phyloP scores from a whole-genome alignment of 2,329 filamentous ascomycete genomes.

The Ophiostoma perfectum region DNA sequence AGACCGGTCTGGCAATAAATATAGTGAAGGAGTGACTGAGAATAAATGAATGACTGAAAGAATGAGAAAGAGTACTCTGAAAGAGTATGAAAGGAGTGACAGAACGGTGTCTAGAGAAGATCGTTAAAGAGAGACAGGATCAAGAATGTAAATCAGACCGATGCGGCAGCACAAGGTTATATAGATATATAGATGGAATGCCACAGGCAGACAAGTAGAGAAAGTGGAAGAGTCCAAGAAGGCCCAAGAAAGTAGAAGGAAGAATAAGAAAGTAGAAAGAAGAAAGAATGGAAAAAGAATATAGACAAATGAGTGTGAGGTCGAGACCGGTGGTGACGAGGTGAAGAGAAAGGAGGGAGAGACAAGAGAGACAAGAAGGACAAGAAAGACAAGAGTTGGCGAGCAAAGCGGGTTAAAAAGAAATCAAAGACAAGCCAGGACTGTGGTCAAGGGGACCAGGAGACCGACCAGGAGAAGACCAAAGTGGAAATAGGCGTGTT shows the following conservation, averaged over 20 bases:
- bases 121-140: constrained; percentile 10
- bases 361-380: background rate
- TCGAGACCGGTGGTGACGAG: background rate
- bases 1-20: constrained; percentile 9
- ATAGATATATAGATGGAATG: background rate
- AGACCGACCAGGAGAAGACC: no score
- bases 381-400: constrained; percentile 8
- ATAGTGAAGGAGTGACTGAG: constrained; percentile 1
- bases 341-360: constrained; percentile 3
- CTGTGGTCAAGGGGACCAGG: no score
- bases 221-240: background rate
- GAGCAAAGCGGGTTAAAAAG: constrained; percentile 12
- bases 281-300: background rate
- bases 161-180: constrained; percentile 9
- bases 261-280: background rate
- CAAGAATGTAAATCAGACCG: background rate
- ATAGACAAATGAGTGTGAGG: background rate
- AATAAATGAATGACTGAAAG: background rate
- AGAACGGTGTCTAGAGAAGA: constrained; percentile 4
- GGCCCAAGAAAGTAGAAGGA: background rate
- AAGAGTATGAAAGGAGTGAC: background rate
- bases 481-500: no score
- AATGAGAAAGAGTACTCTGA: background rate
- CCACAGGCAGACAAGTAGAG: background rate
- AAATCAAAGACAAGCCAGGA: background rate